A percentile compares a stretch with the other conserved stretches of the same genome.
phyloP scores from a whole-genome alignment of 1,139 yeast species.

The Yamadazyma sp. region DNA sequence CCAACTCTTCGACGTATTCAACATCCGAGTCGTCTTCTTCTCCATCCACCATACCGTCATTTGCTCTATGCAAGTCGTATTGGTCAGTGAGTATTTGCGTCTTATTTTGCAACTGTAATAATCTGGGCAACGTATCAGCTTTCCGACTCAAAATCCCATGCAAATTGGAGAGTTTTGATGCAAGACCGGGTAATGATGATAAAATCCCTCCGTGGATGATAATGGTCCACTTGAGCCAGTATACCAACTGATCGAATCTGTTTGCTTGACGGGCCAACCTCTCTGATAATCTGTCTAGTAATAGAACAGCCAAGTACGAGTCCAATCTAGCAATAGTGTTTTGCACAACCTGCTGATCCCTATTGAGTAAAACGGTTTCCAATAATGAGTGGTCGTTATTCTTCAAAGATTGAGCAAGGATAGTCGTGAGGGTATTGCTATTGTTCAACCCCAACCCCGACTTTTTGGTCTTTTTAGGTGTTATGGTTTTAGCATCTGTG shows the following conservation, averaged over 20 bases:
- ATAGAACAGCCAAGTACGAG: constrained; percentile 68
- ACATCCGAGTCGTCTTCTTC: constrained; percentile 34
- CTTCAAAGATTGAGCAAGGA: constrained; percentile 68
- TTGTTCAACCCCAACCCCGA: constrained; percentile 23
- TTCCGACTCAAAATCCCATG: constrained; percentile 76
- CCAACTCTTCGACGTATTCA: constrained; percentile 44
- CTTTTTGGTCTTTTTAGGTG: constrained; percentile 23
- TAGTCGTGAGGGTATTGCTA: constrained; percentile 57
- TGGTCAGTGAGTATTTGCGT: constrained; percentile 72
- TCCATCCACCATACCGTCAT: constrained; percentile 23
- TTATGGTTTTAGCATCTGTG: constrained; percentile 27
- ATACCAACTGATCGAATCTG: constrained; percentile 72
- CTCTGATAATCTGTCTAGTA: constrained; percentile 83
- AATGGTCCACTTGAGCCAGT: constrained; percentile 93
- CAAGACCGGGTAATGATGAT: constrained; percentile 67
- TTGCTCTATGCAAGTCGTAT: constrained; percentile 62
- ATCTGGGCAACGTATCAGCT: constrained; percentile 72
- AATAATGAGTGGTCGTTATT: constrained; percentile 70
- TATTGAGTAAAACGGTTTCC: constrained; percentile 77
- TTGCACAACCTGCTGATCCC: constrained; percentile 73
- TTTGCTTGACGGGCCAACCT: constrained; percentile 65
- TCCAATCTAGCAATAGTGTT: constrained; percentile 70
- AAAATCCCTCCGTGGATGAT: constrained; percentile 84
- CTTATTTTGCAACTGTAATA: constrained; percentile 82
- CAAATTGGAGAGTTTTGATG: constrained; percentile 67